Base-by-base conservation (phyloP, 805 yeast genomes). In the Danielia reshetovae region DNA sequence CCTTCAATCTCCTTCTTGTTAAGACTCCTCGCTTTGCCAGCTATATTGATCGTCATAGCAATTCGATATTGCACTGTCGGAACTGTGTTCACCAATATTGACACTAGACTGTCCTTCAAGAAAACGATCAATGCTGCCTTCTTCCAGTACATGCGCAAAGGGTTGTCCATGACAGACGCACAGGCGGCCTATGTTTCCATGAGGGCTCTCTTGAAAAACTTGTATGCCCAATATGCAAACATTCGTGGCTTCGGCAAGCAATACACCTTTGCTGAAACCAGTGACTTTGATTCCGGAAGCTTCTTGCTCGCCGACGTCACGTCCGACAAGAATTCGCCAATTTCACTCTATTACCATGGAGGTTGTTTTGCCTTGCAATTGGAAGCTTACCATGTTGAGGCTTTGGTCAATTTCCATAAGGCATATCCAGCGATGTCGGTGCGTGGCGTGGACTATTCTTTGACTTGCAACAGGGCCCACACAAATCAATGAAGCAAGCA, bases 301-400 rank as follows among this genome's bases (percentile, higher is more conserved):
- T 11, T 7, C 21, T 30, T 27, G 27, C 22, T 23, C 27, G 11
- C 27, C 8, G 8, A 15, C 22, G 4, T 16, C 7, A 15, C 6
- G 4, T 6, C n/a, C 7, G n/a, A n/a, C n/a, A 9, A 10, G 4
- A 17, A 23, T 18, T 30, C 29, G 28, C 42, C 42, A 4, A 27
- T 41, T 8, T 7, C 38, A n/a, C 13, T 41, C 7, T 41, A 35
- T 18, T 5, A 35, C 26, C 45, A 41, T 19, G 45, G 42, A 6
- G 42, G 45, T 5, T 38, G 45, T 21, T 41, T 41, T 32, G 36
- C 38, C 8, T 18, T 38, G 19, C 45, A 41, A 24, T 8, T 38
- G 19, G 27, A 17, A 14, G 32, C 24, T 4, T 17, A 19, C 4
- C 31, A 30, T 5, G 24, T 38, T 2, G 34, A 35, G 24, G 30